Conservation (phyloP, 2,329 filamentous ascomycete genomes). For the Furcasterigmium furcatum region DNA sequence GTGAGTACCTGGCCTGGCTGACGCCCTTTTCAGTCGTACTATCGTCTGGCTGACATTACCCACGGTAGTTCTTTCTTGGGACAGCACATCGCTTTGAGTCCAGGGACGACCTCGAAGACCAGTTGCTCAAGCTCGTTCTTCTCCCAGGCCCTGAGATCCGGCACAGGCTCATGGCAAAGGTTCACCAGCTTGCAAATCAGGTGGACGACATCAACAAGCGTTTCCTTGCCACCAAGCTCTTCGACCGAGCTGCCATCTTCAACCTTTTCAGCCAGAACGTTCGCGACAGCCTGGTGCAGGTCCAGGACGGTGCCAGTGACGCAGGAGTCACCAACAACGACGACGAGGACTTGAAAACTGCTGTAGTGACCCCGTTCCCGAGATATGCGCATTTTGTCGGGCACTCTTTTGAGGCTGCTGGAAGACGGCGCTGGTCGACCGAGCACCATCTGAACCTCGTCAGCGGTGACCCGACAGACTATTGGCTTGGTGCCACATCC, state of each 20-base stretch:
- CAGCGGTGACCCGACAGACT: not conserved
- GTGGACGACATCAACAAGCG: constrained; percentile 2
- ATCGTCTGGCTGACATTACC: not conserved
- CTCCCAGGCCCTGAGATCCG: not conserved
- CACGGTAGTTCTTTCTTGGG: constrained; percentile 1
- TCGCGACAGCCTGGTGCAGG: not conserved
- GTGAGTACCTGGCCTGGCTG: not conserved
- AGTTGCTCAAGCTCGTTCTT: not conserved
- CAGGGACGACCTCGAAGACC: not conserved
- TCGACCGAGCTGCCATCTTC: constrained; percentile 1
- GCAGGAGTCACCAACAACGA: too few species aligned
- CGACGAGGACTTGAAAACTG: too few species aligned
- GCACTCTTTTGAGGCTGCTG: not conserved
- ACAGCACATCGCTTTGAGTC: constrained; percentile 1
- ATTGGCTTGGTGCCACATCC: not conserved
- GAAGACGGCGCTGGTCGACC: not conserved
- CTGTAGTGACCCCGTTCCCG: not conserved
- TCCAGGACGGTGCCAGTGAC: too few species aligned
- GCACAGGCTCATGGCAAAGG: not conserved
- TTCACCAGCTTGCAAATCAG: not conserved
- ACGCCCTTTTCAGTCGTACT: not conserved
- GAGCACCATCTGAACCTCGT: not conserved
- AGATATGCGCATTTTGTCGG: not conserved
- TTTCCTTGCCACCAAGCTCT: constrained; percentile 6
- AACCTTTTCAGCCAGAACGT: not conserved